Conservation (phyloP, 257 asterid species). For the Jacaranda copaia region DNA sequence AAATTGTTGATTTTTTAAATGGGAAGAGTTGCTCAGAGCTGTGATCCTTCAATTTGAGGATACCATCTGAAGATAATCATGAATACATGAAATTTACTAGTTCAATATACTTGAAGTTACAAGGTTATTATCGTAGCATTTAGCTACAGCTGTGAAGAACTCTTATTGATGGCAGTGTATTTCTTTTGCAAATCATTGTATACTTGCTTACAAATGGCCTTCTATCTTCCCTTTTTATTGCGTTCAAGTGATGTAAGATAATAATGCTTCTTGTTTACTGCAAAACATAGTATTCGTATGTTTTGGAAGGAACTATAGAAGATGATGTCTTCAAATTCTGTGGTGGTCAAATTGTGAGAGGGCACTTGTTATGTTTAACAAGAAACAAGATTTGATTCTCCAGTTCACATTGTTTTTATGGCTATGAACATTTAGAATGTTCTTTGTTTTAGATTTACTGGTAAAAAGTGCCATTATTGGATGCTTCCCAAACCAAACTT, state of each 20-base stretch:
- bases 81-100: conserved; percentile 10
- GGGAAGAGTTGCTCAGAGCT: conserved; percentile 75
- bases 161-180: conserved; percentile 8
- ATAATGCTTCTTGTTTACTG: neutral
- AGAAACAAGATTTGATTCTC: neutral
- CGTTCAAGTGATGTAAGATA: neutral
- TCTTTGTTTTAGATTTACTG: neutral
- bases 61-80: neutral
- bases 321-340: neutral
- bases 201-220: neutral
- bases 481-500: conserved; percentile 33
- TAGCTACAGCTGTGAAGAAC: conserved; percentile 4
- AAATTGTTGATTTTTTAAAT: conserved; percentile 69
- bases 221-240: too few species aligned
- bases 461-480: neutral
- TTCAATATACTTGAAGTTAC: neutral
- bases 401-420: neutral
- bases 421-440: neutral
- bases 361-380: neutral
- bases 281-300: neutral
- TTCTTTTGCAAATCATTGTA: neutral
- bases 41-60: conserved; percentile 43
- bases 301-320: neutral
- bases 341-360: too few species aligned
- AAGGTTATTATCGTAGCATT: neutral